Conservation (phyloP, 768 basidiomycete genomes). For the Suillus plorans region DNA sequence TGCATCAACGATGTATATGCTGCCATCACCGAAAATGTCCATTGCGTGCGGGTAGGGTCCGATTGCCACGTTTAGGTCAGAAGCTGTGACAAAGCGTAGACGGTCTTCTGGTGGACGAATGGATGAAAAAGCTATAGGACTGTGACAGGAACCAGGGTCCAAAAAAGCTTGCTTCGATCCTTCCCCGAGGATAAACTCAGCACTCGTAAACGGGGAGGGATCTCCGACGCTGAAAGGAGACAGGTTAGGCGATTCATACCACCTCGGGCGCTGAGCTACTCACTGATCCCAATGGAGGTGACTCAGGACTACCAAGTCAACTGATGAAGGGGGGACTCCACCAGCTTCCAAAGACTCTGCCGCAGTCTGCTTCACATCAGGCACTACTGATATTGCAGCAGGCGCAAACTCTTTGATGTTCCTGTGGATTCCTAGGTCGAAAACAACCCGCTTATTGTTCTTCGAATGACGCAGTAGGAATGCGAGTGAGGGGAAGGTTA, state of each 20-base stretch:
- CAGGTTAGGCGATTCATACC: constrained; percentile 31
- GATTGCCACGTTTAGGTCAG: constrained; percentile 35
- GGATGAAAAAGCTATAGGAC: constrained; percentile 32
- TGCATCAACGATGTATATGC: constrained; percentile 52
- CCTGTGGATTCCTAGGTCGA: constrained; percentile 59
- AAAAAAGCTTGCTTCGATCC: constrained; percentile 30
- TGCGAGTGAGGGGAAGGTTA: constrained; percentile 44
- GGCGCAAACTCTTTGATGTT: constrained; percentile 46
- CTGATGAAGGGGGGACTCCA: constrained; percentile 40
- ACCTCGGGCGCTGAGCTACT: constrained; percentile 44
- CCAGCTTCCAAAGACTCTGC: constrained; percentile 47
- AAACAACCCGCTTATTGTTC: constrained; percentile 40
- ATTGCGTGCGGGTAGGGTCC: constrained; percentile 48
- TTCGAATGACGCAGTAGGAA: constrained; percentile 53
- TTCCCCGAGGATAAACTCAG: constrained; percentile 45
- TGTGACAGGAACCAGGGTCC: constrained; percentile 36
- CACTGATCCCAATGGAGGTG: constrained; percentile 52
- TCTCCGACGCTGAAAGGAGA: constrained; percentile 49
- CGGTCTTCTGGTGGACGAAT: constrained; percentile 37
- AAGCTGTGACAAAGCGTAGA: constrained; percentile 31
- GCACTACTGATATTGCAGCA: constrained; percentile 12
- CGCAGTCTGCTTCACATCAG: constrained; percentile 29
- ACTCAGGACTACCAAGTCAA: constrained; percentile 44
- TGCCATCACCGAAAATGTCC: constrained; percentile 55
- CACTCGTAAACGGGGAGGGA: constrained; percentile 38